Base-by-base conservation (phyloP, 2,329 filamentous ascomycete genomes). In the Botrytis byssoidea region DNA sequence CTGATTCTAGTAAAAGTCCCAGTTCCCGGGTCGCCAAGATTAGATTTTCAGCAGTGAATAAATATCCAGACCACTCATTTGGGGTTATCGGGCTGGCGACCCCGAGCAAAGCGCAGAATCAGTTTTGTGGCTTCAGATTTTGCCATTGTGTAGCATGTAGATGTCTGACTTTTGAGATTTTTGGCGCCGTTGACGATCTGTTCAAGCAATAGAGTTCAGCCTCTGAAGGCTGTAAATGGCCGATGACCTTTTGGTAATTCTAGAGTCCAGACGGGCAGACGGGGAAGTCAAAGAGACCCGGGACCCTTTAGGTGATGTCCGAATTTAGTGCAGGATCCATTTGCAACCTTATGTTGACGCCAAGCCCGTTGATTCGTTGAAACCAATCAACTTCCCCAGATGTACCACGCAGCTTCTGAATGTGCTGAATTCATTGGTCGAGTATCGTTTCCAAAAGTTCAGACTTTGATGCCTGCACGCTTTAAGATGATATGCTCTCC, bases 301-400 rank as follows among this genome's bases (percentile, higher is more conserved):
- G 35, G 25, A 48, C 8, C 20, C 64, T 32, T 37, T 22, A 14
- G 42, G 32, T 65, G 42, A 65, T 65, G 42, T 48, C 44, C 64
- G 64, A 25, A 32, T 42, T 44, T 44, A 69, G 66, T 5, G 48
- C 37, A 69, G 32, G 46, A 67, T 55, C 22, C 6, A 29, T 57
- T 32, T 40, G 60, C 16, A 63, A 40, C 60, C 60, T 37, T 29
- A 57, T 68, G 25, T 57, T 55, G 29, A 20, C 46, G 65, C 65
- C 65, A 55, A 68, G 65, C 5, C 48, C 35, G 35, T 32, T 69
- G 37, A 69, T 69, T 69, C 35, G 48, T 42, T 32, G n/a, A 69
- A 69, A 22, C 66, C 66, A 69, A 69, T 69, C 48, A 69, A 32
- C 66, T 57, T 44, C 48, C n/a, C 48, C 48, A 69, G 48, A 32